Evolutionary conservation across 352 stramenopile species (phyloP), one percentile per base, ranked within the genome.

Genomic region (Achlya hypogyna): DNA sequence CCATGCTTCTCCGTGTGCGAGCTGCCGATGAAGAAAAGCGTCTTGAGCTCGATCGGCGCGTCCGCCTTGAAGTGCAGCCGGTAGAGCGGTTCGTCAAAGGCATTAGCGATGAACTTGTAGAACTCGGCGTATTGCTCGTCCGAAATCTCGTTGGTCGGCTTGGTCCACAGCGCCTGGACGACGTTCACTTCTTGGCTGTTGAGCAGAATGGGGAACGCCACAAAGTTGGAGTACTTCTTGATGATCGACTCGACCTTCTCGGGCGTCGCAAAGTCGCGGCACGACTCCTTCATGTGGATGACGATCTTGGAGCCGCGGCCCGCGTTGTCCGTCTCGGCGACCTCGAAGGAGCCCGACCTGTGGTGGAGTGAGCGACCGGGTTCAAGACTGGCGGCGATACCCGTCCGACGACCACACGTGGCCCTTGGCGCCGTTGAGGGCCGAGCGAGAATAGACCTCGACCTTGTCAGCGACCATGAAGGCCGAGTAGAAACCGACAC

Each of bases 151-250:
- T 80, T 95, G 52, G 98, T 93, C 73, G 93, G 94, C 75, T 97
- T 95, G 27, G 95, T 95, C 98, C 97, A 99, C 45, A 99, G 85
- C 5, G 97, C 98, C 67, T 98, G 86, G 35, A 99, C 89, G 1
- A 96, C 99, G 82, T 99, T 99, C 27, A 99, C 97, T 1, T 88
- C 86, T 63, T 98, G 87, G 6, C 90, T 96, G 75, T 99, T 98
- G 25, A 99, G 75, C 58, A 93, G 78, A 67, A 99, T 99, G 27
- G 97, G 98, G 79, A 99, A 99, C 58, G 91, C 95, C 16, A 99
- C 96, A 75, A 99, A 99, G 75, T 99, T 99, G 35, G 93, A 99
- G 83, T 99, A 99, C 74, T 98, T 96, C 64, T 98, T 97, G 63
- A 99, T 95, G 72, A 99, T 96, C 34, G 84, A 87, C 75, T 99